Conservation (phyloP, 1,139 yeast species). For the Suhomyces choctaworum region DNA sequence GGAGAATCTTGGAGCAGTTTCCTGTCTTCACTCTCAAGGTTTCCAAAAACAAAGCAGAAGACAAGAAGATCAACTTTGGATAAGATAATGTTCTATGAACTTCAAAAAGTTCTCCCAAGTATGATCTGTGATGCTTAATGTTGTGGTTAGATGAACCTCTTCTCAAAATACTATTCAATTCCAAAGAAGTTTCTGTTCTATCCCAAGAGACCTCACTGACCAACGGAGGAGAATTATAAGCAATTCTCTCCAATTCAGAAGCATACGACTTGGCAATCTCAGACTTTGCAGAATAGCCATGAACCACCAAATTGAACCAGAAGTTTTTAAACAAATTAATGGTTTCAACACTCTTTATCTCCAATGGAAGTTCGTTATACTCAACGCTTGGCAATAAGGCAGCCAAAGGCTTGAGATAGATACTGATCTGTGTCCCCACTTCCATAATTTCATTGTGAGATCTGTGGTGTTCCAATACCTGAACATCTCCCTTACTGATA, state of each 20-base stretch:
- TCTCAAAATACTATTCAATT: slow-evolving; percentile 85
- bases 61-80: slow-evolving; percentile 83
- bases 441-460: slow-evolving; percentile 76
- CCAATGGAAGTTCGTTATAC: slow-evolving; percentile 36
- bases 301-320: slow-evolving; percentile 94
- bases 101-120: slow-evolving; percentile 52
- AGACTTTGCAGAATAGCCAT: slow-evolving; percentile 74
- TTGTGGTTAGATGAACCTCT: slow-evolving; percentile 87
- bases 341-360: slow-evolving; percentile 46
- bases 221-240: slow-evolving; percentile 86
- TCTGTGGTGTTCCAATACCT: slow-evolving; percentile 75
- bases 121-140: slow-evolving; percentile 71
- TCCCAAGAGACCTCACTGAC: slow-evolving; percentile 86
- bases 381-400: slow-evolving; percentile 63
- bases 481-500: slow-evolving; percentile 80
- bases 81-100: slow-evolving; percentile 60
- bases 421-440: slow-evolving; percentile 73
- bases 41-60: slow-evolving; percentile 81
- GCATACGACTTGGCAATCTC: slow-evolving; percentile 50
- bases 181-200: slow-evolving; percentile 88
- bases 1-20: slow-evolving; percentile 69
- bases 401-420: slow-evolving; percentile 73
- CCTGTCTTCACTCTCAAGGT: slow-evolving; percentile 77
- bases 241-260: slow-evolving; percentile 63
- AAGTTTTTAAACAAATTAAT: slow-evolving; percentile 73